Evolutionary conservation across 2,329 filamentous ascomycete genomes (phyloP).

Genomic region (Pyricularia pennisetigena): DNA sequence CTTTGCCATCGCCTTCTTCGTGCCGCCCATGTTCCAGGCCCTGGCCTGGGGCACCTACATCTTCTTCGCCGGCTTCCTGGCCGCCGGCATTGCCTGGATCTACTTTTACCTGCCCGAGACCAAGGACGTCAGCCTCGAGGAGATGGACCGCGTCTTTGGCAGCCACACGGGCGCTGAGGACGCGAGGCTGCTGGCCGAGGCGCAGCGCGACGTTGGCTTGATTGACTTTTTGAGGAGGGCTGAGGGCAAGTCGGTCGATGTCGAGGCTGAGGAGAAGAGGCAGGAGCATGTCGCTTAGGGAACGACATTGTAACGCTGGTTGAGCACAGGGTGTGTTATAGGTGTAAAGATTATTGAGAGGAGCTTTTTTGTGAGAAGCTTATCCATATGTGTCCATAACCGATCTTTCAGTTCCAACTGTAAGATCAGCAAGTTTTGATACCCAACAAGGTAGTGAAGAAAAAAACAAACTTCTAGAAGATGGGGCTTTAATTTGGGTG

Average conservation of each 20-base stretch:
- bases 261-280: neutral
- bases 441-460: too few relatives aligned
- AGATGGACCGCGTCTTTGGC: slow-evolving; percentile 42
- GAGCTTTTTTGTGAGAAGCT: neutral
- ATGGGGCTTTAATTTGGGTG: too few relatives aligned
- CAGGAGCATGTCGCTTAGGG: neutral
- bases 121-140: slow-evolving; percentile 42
- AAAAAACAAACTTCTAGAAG: too few relatives aligned
- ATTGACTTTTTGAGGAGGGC: neutral
- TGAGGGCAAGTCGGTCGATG: neutral
- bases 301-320: neutral
- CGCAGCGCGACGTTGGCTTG: slow-evolving; percentile 14
- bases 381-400: neutral
- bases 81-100: slow-evolving; percentile 35
- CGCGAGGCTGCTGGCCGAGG: slow-evolving; percentile 13
- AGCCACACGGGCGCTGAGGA: slow-evolving; percentile 23
- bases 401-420: neutral
- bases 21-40: slow-evolving; percentile 27
- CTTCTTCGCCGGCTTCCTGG: slow-evolving; percentile 43
- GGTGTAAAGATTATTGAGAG: neutral
- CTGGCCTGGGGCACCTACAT: slow-evolving; percentile 44
- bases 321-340: neutral
- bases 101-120: slow-evolving; percentile 45
- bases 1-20: slow-evolving; percentile 35
- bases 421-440: too few relatives aligned